Evolutionary conservation across 2,329 filamentous ascomycete species (phyloP).

Genomic region (Ilyonectria sp.): DNA sequence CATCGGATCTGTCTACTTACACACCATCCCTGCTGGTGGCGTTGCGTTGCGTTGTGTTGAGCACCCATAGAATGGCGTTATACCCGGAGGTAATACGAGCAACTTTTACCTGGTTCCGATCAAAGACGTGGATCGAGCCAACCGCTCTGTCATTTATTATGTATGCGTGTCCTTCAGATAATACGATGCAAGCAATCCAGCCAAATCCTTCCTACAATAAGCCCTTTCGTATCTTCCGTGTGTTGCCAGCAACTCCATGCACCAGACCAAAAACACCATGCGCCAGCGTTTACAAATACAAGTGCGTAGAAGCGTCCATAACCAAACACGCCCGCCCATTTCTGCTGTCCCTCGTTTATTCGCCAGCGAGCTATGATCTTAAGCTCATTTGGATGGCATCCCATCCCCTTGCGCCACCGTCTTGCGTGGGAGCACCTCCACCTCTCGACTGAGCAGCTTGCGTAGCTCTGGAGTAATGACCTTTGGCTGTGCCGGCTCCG

Average conservation of each 20-base stretch:
- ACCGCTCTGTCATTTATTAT: constrained; percentile 2
- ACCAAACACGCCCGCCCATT: neutral
- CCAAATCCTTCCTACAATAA: neutral
- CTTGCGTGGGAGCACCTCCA: constrained; percentile 60
- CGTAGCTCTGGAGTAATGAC: constrained; percentile 72
- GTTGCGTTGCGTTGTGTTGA: constrained; percentile 27
- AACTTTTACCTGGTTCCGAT: neutral
- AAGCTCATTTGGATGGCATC: constrained; percentile 50
- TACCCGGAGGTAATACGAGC: constrained; percentile 29
- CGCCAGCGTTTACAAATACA: constrained; percentile 36
- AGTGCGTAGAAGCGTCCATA: neutral
- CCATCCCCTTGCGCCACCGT: constrained; percentile 55
- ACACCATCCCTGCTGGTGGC: constrained; percentile 28
- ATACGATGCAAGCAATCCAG: constrained; percentile 12
- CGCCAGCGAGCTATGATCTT: neutral
- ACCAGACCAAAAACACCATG: constrained; percentile 12
- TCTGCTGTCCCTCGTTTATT: neutral
- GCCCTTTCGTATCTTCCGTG: constrained; percentile 5
- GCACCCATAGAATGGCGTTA: constrained; percentile 46
- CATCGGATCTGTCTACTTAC: constrained; percentile 11
- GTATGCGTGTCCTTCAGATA: neutral
- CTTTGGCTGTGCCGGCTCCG: constrained; percentile 55
- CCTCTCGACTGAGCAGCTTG: constrained; percentile 65
- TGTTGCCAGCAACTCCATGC: constrained; percentile 39
- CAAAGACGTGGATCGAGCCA: neutral